Evolutionary conservation across 1,139 yeast genomes (phyloP), one percentile per base, ranked within the genome.

Genomic region (Candida pseudoviswanathii): DNA sequence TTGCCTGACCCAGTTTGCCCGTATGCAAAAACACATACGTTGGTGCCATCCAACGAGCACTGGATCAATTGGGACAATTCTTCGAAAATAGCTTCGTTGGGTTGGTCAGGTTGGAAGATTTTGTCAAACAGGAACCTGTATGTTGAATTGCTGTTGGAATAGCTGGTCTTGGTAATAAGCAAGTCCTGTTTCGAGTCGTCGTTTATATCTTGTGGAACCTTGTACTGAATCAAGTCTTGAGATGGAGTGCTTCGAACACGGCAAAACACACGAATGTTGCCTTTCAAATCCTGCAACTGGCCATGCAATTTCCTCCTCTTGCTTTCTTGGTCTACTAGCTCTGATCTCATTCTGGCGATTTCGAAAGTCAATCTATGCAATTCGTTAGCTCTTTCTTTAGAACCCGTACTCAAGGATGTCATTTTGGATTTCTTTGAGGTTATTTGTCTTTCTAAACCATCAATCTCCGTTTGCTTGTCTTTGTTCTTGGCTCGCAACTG

Each of bases 1-100:
- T 94, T 94, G 3, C 99, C 99, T 0, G 97, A 91, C 0, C 99
- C 98, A 0, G 99, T 94, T 68, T 94, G 99, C 0, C 99, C 99
- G 66, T 94, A 94, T 0, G 99, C 97, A 71, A 94, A 91, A 1
- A 94, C 91, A 65, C 97, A 91, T 3, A 90, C 96, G 60, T 91
- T 91, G 62, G 77, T 85, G 0, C 99, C 99, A 69, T 94, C 97
- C 30, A 94, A 67, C 0, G 96, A 89, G 49, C 96, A 87, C 65
- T 91, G 97, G 1, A 94, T 86, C 30, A 92, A 68, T 64, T 92
- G 96, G 0, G 96, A 85, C 1, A 92, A 81, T 60, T 94, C 99
- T 39, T 82, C 86, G 66, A 91, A 94, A 0, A 95, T 81, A 29
- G 80, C 84, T 2, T 61, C 60, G 63, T 94, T 94, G 1, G 77